Base-by-base conservation (phyloP, 202 grass and related monocot genomes). In the Digitaria exilis region DNA sequence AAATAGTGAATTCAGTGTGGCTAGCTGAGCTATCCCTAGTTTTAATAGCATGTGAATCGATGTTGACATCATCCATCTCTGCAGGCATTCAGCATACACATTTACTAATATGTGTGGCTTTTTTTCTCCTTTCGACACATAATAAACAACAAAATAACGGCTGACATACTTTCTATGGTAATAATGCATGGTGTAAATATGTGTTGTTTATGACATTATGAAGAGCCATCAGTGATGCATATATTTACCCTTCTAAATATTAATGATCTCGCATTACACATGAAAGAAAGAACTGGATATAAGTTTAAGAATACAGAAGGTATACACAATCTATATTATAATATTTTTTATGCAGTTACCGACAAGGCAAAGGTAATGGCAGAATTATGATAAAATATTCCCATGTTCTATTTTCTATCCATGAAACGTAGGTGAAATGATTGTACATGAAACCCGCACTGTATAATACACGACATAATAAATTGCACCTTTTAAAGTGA, bases 131-230 rank as follows among this genome's bases (percentile, higher is more conserved):
- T 61, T 77, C 13, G 0, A 21, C 2, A 32, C 43, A 51, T 71
- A 32, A 30, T 5, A 65, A 66, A 44, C 42, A 80, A 7, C n/a
- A 75, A 80, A 80, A 88, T 32, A 43, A 42, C 79, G 49, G 30
- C 31, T 43, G 19, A 31, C 41, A 68, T 39, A 67, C 24, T 79
- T 84, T 64, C 56, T 60, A 34, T 9, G n/a, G 59, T 73, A 73
- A 58, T 18, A 57, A 81, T 77, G 44, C 7, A 13, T 25, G 5
- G 21, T 32, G 6, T 52, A 54, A 82, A 70, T 34, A 34, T 74
- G 30, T 80, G 7, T 49, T 16, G 2, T 35, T 26, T 78, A 8
- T 75, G 43, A 67, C 42, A 87, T 22, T 26, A 73, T 46, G 3
- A 8, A 43, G 14, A 16, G 3, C 4, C 60, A 42, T 9, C 17